Percentiles rank a stretch among this genome's conserved stretches.
phyloP scores from a whole-genome alignment of 345 rosid genomes.

The Eucalyptus melliodora region DNA sequence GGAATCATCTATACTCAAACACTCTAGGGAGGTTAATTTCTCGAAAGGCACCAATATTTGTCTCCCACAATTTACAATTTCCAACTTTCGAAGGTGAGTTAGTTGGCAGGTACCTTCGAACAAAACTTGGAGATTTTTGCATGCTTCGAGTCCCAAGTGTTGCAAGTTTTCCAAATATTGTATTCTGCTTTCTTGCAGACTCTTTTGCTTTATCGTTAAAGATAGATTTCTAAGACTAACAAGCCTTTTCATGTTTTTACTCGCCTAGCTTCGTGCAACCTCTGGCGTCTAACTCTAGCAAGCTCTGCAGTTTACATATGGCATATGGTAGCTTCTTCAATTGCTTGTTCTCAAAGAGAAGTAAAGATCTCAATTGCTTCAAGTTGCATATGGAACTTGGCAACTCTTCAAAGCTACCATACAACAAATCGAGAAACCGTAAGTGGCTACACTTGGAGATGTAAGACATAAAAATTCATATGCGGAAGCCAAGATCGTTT shows the following conservation, averaged over 20 bases:
- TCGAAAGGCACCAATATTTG: background rate
- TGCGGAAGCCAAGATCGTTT: too few species aligned
- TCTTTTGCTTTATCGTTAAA: background rate
- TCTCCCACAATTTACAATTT: background rate
- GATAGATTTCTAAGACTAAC: background rate
- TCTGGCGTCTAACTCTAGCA: rapidly evolving
- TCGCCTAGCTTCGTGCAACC: background rate
- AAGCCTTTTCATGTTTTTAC: background rate
- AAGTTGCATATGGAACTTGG: background rate
- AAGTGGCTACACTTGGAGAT: background rate
- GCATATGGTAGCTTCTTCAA: background rate
- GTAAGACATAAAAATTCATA: too few species aligned
- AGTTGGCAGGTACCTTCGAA: background rate
- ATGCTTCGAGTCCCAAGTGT: rapidly evolving
- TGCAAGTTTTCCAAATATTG: background rate
- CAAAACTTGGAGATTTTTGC: background rate
- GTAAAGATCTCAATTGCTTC: background rate
- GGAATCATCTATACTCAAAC: rapidly evolving
- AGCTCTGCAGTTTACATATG: background rate
- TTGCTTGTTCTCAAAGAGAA: rapidly evolving
- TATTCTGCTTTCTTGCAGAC: rapidly evolving
- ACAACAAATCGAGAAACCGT: rapidly evolving
- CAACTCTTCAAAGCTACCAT: background rate
- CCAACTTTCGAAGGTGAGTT: rapidly evolving
- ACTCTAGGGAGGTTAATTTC: background rate